Conservation (phyloP, 768 basidiomycete genomes). For the Lactarius akahatsu region DNA sequence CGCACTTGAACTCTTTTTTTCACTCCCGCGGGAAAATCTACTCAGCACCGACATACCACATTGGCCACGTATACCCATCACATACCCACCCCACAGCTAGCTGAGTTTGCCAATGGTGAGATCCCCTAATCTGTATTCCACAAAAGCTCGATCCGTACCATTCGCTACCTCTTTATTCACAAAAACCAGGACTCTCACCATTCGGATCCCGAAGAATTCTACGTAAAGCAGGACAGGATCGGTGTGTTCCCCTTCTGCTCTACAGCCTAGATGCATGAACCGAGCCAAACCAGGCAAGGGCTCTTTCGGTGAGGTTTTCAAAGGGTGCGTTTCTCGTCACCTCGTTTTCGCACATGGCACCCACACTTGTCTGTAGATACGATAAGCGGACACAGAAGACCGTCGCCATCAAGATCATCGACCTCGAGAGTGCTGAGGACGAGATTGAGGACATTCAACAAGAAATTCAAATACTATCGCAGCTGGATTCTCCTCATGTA, state of each 20-base stretch:
- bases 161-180: slow-evolving; percentile 20
- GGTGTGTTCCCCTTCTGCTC: slow-evolving; percentile 50
- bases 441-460: slow-evolving; percentile 99
- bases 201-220: slow-evolving; percentile 95
- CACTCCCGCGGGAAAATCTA: neutral
- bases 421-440: slow-evolving; percentile 97
- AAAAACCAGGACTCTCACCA: slow-evolving; percentile 56
- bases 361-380: slow-evolving; percentile 52
- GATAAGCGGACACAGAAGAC: slow-evolving; percentile 95
- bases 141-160: slow-evolving; percentile 14
- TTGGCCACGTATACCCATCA: slow-evolving; percentile 29
- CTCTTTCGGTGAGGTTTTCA: slow-evolving; percentile 99
- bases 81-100: slow-evolving; percentile 25
- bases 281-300: slow-evolving; percentile 72
- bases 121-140: slow-evolving; percentile 10
- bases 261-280: slow-evolving; percentile 12
- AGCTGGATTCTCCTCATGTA: slow-evolving; percentile 93
- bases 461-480: slow-evolving; percentile 97
- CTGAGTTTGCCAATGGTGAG: slow-evolving; percentile 32
- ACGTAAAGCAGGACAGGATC: slow-evolving; percentile 96
- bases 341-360: slow-evolving; percentile 16
- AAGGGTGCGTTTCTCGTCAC: slow-evolving; percentile 60
- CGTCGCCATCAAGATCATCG: slow-evolving; percentile 99
- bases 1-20: neutral
- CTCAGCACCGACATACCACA: slow-evolving; percentile 25